A percentile compares a stretch with the other conserved stretches of the same genome.
phyloP scores from a whole-genome alignment of 2,329 filamentous ascomycete genomes.

The Colletotrichum cordylinicola region DNA sequence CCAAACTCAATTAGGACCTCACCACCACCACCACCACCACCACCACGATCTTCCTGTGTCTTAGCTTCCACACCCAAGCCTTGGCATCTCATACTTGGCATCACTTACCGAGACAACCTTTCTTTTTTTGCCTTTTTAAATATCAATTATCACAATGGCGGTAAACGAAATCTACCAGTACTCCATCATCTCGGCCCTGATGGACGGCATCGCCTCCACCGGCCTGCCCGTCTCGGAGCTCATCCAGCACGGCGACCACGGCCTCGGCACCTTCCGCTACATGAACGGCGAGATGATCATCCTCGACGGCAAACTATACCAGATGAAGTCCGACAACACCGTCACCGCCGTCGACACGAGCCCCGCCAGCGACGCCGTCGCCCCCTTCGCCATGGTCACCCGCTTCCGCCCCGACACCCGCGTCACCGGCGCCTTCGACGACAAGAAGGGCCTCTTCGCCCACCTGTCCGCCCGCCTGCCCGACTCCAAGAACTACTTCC shows the following conservation, averaged over 20 bases:
- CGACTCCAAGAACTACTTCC: conserved; percentile 32
- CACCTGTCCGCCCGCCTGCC: conserved; percentile 28
- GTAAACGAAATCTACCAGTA: conserved; percentile 39
- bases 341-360: conserved; percentile 28
- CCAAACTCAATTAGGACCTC: background rate
- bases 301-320: conserved; percentile 34
- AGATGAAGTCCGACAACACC: conserved; percentile 40
- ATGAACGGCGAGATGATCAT: conserved; percentile 42
- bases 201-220: conserved; percentile 38
- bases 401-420: conserved; percentile 30
- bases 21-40: background rate
- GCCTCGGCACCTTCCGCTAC: conserved; percentile 38
- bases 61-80: background rate
- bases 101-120: background rate
- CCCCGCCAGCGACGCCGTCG: conserved; percentile 24
- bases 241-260: conserved; percentile 37
- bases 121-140: background rate
- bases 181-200: conserved; percentile 38
- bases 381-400: conserved; percentile 39
- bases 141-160: conserved; percentile 27
- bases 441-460: conserved; percentile 31
- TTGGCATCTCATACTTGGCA: background rate
- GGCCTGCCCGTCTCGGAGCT: conserved; percentile 33
- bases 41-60: background rate
- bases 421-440: conserved; percentile 23